These are phyloP conservation scores for Diplodia sapinea DNA, from an alignment of 2,329 filamentous ascomycete species.

Conservation along the genomic window DNA sequence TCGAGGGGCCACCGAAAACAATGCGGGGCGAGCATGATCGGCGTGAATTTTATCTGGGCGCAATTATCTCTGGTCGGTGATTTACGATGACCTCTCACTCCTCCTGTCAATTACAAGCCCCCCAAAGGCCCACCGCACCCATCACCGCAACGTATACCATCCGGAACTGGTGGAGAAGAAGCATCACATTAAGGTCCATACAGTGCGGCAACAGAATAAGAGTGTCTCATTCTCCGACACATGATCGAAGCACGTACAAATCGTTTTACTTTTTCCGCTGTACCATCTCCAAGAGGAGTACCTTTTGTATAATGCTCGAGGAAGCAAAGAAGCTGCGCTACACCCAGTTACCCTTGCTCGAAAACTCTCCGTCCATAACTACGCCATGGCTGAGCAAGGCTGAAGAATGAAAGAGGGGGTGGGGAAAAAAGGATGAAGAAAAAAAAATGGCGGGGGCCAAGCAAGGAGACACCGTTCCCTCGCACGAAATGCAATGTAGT, in stretches of 20 bases:
- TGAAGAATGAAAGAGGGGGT: not conserved
- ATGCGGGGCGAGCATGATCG: no score
- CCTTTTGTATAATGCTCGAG: no score
- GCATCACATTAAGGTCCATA: not conserved
- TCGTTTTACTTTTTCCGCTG: not conserved
- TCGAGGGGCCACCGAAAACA: no score
- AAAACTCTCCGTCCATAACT: not conserved
- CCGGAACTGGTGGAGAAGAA: not conserved
- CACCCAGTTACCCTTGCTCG: not conserved
- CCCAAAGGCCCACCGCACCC: not conserved
- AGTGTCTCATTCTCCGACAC: not conserved
- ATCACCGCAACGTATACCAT: not conserved
- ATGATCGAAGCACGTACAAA: not conserved
- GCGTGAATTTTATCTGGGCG: no score
- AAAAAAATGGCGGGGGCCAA: not conserved
- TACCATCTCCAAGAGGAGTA: not conserved
- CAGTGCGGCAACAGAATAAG: not conserved
- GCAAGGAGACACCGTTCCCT: not conserved
- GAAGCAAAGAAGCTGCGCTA: not conserved
- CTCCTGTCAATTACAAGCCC: no score
- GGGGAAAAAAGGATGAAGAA: not conserved
- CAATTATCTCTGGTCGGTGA: no score
- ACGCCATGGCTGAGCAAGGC: not conserved
- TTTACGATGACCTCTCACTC: no score
- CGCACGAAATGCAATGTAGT: not conserved